A percentile compares a stretch with the other conserved stretches of the same genome.
These are phyloP conservation scores for Geotrichum armillariae DNA, from an alignment of 1,139 yeast genomes.

Conservation along the genomic window DNA sequence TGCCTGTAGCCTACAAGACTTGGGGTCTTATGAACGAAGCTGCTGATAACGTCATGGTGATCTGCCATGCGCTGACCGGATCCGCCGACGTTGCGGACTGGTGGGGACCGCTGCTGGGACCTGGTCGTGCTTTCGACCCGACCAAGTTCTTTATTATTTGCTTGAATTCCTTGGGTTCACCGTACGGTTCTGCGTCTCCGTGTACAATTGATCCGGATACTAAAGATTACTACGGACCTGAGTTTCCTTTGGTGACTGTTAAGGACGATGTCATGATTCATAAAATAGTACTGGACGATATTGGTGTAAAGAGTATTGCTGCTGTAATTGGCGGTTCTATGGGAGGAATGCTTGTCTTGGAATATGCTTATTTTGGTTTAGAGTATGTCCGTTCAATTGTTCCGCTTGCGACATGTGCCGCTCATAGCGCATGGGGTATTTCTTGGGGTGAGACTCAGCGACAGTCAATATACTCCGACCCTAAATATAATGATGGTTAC, in stretches of 20 bases:
- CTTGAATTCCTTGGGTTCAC: conserved; percentile 88
- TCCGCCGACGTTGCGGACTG: conserved; percentile 94
- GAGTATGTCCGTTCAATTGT: conserved; percentile 70
- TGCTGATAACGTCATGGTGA: conserved; percentile 74
- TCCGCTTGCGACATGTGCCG: conserved; percentile 90
- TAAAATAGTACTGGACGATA: conserved; percentile 63
- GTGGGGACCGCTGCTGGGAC: conserved; percentile 96
- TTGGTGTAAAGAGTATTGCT: conserved; percentile 76
- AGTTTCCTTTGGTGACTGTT: conserved; percentile 88
- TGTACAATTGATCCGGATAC: conserved; percentile 73
- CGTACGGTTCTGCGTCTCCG: conserved; percentile 95
- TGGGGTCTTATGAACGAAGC: conserved; percentile 81
- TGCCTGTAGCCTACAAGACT: conserved; percentile 93
- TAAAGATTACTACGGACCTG: conserved; percentile 83
- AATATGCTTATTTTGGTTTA: conserved; percentile 74
- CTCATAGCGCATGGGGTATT: conserved; percentile 98
- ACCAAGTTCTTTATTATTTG: conserved; percentile 82
- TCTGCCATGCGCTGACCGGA: conserved; percentile 95
- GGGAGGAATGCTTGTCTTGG: conserved; percentile 98
- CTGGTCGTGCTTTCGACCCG: conserved; percentile 87
- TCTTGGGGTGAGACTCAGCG: conserved; percentile 99
- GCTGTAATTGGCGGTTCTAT: conserved; percentile 94
- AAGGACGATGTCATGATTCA: conserved; percentile 89
- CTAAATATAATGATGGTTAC: conserved; percentile 86
- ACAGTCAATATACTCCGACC: conserved; percentile 93